These are phyloP conservation scores for Piper longum DNA, from an alignment of 164 flowering plant genomes.

Conservation along the genomic window DNA sequence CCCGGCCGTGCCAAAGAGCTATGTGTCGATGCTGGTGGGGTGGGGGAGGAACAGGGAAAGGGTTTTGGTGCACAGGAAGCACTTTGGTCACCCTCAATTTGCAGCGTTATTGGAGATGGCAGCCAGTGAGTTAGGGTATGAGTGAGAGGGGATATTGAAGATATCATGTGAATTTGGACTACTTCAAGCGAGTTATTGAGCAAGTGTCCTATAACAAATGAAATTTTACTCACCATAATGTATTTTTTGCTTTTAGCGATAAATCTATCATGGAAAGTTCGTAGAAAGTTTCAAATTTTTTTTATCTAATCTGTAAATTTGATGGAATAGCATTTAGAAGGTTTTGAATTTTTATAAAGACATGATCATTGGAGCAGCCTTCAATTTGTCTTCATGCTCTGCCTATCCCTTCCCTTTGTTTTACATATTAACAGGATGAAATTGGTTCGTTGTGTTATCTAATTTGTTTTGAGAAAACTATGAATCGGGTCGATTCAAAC, in stretches of 20 bases:
- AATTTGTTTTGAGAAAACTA: too few relatives aligned
- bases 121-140: conserved; percentile 14
- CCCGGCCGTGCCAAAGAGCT: conserved; percentile 6
- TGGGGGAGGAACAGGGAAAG: conserved; percentile 11
- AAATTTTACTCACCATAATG: not conserved
- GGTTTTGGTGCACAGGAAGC: conserved; percentile 13
- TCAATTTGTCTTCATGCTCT: too few relatives aligned
- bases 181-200: conserved; percentile 3
- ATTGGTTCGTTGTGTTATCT: too few relatives aligned
- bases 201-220: conserved; percentile 2
- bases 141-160: conserved; percentile 9
- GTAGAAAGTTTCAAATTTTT: too few relatives aligned
- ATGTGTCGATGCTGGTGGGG: conserved; percentile 17
- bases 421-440: too few relatives aligned
- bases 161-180: conserved; percentile 10
- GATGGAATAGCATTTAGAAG: too few relatives aligned
- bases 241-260: too few relatives aligned
- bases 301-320: too few relatives aligned
- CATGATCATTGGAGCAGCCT: too few relatives aligned
- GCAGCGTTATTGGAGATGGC: conserved; percentile 13
- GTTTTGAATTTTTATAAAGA: not conserved
- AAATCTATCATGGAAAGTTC: too few relatives aligned
- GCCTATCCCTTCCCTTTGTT: too few relatives aligned
- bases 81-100: conserved; percentile 10
- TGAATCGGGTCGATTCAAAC: too few relatives aligned